A percentile compares a stretch with the other conserved stretches of the same genome.
These are phyloP conservation scores for Ustilago trichophora DNA, from an alignment of 1,284 basidiomycete genomes.

Conservation along the genomic window DNA sequence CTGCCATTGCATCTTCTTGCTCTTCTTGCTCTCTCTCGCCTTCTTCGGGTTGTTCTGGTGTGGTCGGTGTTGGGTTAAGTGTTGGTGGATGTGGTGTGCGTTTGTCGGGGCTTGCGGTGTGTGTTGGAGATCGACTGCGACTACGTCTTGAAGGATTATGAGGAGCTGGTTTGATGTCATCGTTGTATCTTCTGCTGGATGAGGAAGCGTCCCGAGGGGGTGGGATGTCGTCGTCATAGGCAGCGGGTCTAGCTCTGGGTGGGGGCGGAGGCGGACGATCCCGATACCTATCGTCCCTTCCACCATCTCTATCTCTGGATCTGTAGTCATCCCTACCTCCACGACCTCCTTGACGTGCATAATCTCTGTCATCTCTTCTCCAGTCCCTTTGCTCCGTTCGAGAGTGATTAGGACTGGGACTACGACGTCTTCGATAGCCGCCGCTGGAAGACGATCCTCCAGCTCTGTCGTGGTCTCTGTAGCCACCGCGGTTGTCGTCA, in stretches of 20 bases:
- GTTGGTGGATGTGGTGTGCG: background rate
- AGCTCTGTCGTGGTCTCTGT: slow-evolving; percentile 9
- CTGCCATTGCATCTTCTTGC: slow-evolving; percentile 74
- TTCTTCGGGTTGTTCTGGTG: background rate
- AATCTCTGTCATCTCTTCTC: slow-evolving; percentile 9
- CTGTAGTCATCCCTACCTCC: slow-evolving; percentile 8
- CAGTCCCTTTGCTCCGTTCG: slow-evolving; percentile 7
- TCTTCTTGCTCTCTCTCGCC: slow-evolving; percentile 7
- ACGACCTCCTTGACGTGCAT: slow-evolving; percentile 1
- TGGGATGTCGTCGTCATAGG: slow-evolving; percentile 3
- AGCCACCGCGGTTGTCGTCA: slow-evolving; percentile 6
- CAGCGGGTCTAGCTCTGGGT: slow-evolving; percentile 11
- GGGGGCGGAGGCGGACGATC: slow-evolving; percentile 12
- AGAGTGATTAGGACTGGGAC: slow-evolving; percentile 15
- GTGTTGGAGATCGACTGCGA: slow-evolving; percentile 7
- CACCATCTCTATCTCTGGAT: slow-evolving; percentile 9
- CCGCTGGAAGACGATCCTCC: too few relatives aligned
- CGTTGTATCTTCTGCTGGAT: background rate
- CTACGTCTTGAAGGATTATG: too few relatives aligned
- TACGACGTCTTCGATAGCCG: slow-evolving; percentile 14
- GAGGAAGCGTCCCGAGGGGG: background rate
- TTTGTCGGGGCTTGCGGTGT: too few relatives aligned
- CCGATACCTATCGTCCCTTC: slow-evolving; percentile 6
- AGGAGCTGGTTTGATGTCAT: background rate
- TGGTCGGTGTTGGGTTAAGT: background rate